These are phyloP conservation scores for Blakeslea trispora DNA, from an alignment of 371 early-diverging fungal species.

Conservation along the genomic window DNA sequence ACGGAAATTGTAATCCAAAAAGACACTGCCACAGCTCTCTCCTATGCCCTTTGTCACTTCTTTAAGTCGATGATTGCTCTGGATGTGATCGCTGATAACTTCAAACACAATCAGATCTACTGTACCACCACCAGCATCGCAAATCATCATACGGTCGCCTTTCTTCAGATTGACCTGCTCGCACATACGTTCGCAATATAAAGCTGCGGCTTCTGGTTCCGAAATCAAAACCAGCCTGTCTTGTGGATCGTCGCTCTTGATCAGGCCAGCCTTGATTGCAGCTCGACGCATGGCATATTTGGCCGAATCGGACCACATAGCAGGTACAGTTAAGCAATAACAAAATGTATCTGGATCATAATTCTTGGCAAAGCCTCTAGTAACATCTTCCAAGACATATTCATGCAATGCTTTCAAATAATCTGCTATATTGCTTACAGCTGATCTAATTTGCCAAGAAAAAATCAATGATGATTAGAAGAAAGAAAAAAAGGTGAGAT, in stretches of 20 bases:
- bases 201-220: constrained; percentile 63
- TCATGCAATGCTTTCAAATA: constrained; percentile 40
- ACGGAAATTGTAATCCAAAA: constrained; percentile 52
- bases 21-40: constrained; percentile 61
- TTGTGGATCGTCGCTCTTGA: constrained; percentile 46
- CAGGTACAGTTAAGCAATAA: constrained; percentile 53
- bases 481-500: too few relatives aligned
- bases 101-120: constrained; percentile 59
- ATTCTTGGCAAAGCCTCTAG: constrained; percentile 47
- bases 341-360: constrained; percentile 42
- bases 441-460: constrained; percentile 27
- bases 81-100: constrained; percentile 28
- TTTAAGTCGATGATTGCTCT: constrained; percentile 38
- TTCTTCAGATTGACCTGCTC: constrained; percentile 51
- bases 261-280: constrained; percentile 53
- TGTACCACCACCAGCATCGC: constrained; percentile 68
- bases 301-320: constrained; percentile 55
- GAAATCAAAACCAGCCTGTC: constrained; percentile 58
- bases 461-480: too few relatives aligned
- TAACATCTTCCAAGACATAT: constrained; percentile 44
- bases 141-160: constrained; percentile 60
- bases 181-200: constrained; percentile 58
- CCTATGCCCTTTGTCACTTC: constrained; percentile 65
- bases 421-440: constrained; percentile 40
- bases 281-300: constrained; percentile 60